Base-by-base conservation (phyloP, 75 land plant genomes). In the Selaginella tamariscina region DNA sequence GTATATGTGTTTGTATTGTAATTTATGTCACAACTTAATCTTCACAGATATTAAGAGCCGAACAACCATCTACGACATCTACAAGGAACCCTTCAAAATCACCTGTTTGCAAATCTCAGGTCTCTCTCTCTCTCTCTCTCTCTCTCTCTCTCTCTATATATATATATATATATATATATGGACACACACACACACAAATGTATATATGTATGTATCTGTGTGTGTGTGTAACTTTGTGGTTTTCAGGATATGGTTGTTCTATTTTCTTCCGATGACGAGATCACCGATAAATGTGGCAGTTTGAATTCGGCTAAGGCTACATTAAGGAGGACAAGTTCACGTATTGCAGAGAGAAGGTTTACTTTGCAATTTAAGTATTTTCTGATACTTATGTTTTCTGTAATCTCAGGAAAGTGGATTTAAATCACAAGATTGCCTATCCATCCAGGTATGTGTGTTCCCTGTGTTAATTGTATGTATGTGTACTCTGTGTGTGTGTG, bases 361-460 rank as follows among this genome's bases (percentile, higher is more conserved):
- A n/a, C 49, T 39, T 5, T 39, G 15, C 49, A 39, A 15, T 39
- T 39, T 15, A 39, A 5, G 11, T 39, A 15, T 39, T n/a, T n/a
- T n/a, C n/a, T 5, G 49, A 5, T 39, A 39, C 49, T 5, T 15
- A 39, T 39, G 5, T 5, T 5, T 39, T 39, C 15, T 15, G 49
- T 39, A 5, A 5, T 39, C 11, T 31, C 77, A 75, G 77, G 72
- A 29, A 33, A 66, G 63, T 49, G 32, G 73, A 67, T 22, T 55
- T 70, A 39, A 39, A 39, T 39, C 5, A 5, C 59, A 70, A 32
- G 32, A 22, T 75, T 31, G 72, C 77, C 0, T 75, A 70, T 71
- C 78, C 78, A 55, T 31, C 69, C 56, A 66, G 68, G 60, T 70
- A 64, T 20, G 20, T 32, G 49, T 22, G 24, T 1, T 1, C 28